phyloP scores from a whole-genome alignment of 2,329 filamentous ascomycete genomes.

The Eutypa lata region DNA sequence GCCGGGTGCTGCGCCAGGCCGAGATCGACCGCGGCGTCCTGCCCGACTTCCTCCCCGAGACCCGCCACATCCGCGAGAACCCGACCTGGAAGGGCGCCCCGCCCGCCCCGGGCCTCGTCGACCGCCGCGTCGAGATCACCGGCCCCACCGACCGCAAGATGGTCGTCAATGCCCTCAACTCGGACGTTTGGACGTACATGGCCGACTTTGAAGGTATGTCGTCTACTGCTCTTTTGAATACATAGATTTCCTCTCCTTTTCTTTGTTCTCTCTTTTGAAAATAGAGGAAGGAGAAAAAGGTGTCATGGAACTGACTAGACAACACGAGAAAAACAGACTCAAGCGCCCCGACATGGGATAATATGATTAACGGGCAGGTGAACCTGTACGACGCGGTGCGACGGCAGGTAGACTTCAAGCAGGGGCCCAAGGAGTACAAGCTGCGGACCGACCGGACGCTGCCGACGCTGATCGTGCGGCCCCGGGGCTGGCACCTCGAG shows the following conservation, averaged over 20 bases:
- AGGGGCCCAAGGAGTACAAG: conserved; percentile 94
- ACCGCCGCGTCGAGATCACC: conserved; percentile 94
- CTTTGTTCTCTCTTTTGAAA: too few species aligned
- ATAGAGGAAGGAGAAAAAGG: neutral
- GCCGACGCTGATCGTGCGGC: conserved; percentile 89
- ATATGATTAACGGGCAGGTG: conserved; percentile 98
- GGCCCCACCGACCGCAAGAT: conserved; percentile 98
- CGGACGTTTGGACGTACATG: conserved; percentile 98
- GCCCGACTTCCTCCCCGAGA: conserved; percentile 94
- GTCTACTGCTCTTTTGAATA: neutral
- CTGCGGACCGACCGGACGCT: conserved; percentile 82
- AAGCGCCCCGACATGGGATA: conserved; percentile 94
- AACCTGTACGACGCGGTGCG: conserved; percentile 97
- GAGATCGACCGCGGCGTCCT: conserved; percentile 88
- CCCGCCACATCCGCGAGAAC: conserved; percentile 90
- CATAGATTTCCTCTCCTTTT: neutral
- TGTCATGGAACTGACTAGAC: conserved; percentile 11
- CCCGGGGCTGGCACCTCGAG: conserved; percentile 95
- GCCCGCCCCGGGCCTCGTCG: conserved; percentile 87
- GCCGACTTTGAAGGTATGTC: conserved; percentile 90
- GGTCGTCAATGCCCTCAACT: conserved; percentile 96
- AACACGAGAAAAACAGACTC: conserved; percentile 72
- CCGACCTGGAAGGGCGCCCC: conserved; percentile 89
- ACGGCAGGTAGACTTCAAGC: conserved; percentile 92
- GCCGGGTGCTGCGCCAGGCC: conserved; percentile 80